Conservation (phyloP, 495 filamentous ascomycete genomes). For the Alectoria sarmentosa region DNA sequence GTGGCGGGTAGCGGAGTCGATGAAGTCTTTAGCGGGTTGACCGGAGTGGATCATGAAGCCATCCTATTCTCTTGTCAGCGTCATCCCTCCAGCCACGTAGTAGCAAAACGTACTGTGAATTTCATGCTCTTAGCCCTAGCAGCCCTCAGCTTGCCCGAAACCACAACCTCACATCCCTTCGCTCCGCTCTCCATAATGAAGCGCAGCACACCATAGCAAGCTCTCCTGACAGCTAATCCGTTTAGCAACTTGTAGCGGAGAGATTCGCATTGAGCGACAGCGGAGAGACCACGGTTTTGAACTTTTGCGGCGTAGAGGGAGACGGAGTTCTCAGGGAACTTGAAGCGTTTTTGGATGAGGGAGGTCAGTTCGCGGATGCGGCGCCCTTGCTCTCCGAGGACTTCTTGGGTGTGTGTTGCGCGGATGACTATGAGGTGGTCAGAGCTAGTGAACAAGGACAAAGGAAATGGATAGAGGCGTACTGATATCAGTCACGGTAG, state of each 20-base stretch:
- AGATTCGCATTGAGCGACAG: slow-evolving; percentile 99
- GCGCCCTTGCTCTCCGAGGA: slow-evolving; percentile 98
- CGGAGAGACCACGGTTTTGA: slow-evolving; percentile 98
- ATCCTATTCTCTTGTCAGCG: slow-evolving; percentile 47
- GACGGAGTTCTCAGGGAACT: slow-evolving; percentile 99
- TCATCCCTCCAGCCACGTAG: neutral
- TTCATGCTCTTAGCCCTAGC: slow-evolving; percentile 99
- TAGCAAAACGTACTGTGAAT: slow-evolving; percentile 69
- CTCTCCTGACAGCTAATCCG: slow-evolving; percentile 92
- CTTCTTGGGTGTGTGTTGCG: slow-evolving; percentile 99
- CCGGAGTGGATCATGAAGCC: slow-evolving; percentile 99
- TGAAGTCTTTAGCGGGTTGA: slow-evolving; percentile 99
- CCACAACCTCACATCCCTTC: slow-evolving; percentile 99
- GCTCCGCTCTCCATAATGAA: slow-evolving; percentile 99
- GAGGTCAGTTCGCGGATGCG: slow-evolving; percentile 99
- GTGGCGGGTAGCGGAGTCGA: slow-evolving; percentile 96
- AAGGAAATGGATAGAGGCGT: slow-evolving; percentile 30
- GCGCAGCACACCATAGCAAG: slow-evolving; percentile 98
- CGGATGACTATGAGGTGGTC: slow-evolving; percentile 65
- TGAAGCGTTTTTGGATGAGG: slow-evolving; percentile 99
- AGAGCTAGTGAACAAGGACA: neutral
- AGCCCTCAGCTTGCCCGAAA: slow-evolving; percentile 96
- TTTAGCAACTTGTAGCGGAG: slow-evolving; percentile 99
- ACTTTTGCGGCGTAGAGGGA: slow-evolving; percentile 99
- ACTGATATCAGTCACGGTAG: slow-evolving; percentile 99